Evolutionary conservation across 2,329 filamentous ascomycete genomes (phyloP), one percentile per base, ranked within the genome.

Genomic region (Rutstroemia sp.): DNA sequence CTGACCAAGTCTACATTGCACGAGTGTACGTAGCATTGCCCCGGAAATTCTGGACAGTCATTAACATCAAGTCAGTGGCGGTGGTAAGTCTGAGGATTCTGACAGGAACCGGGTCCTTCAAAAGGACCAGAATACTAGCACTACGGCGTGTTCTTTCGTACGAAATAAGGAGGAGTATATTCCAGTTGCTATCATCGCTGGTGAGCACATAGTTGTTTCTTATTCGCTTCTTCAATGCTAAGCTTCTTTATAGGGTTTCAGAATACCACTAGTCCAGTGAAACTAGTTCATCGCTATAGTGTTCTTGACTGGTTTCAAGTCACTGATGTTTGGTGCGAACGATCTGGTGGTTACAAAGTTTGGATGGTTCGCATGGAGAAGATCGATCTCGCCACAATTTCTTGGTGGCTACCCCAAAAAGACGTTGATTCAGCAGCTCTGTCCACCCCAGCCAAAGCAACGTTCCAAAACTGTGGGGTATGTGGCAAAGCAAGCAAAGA

Each of bases 231-330:
- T 25, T 23, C 10, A 4, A 46, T 42, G 16, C 16, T 42, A 5
- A 46, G 58, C 54, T 16, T 49, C 25, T 70, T 71, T 41, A 58
- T 65, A 77, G 83, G 86, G 1, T 68, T 77, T 16, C 68, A 77
- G 53, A 80, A 83, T 59, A 66, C 68, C 3, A 67, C 75, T 21
- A 73, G 78, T 18, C 73, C 75, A 0, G 76, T 75, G 1, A 71
- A 74, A 25, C 72, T 85, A 7, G 78, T 79, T 0, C 75, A 85
- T 57, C 72, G 77, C 0, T 90, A 84, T 63, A 83, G 79, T 55
- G 81, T 90, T 0, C 73, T 91, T 44, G 85, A 76, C n/a, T 83
- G 77, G 68, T 91, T 88, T 67, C 80, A 83, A 49, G 73, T 88
- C 12, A 87, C 85, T 0, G 74, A 86, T 49, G 74, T 90, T 0